Evolutionary conservation across 192 early-diverging fungal genomes (phyloP), one percentile per base, ranked within the genome.

Genomic region (Podila horticola): DNA sequence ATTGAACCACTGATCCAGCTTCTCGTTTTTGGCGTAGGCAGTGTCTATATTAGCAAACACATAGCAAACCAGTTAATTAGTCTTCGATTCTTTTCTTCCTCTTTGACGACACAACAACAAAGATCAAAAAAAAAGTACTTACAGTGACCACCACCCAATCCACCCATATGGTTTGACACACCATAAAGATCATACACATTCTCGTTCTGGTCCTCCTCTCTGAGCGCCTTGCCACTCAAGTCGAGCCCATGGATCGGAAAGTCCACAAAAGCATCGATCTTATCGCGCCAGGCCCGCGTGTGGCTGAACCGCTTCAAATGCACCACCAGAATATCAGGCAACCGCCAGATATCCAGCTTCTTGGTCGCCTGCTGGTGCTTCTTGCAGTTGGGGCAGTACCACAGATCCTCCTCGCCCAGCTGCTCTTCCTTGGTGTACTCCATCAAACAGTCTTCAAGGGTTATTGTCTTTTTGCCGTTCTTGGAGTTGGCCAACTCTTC

Each of bases 221-320:
- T 81, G 12, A 81, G 71, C 4, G 62, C 63, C 57, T 73, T 81
- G 66, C 61, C 67, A 57, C 60, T 75, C 77, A 95, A 77, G 69
- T 91, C 86, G 52, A 94, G 68, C 28, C 85, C 79, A 26, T 84
- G 76, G 30, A 96, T 85, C 4, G 97, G 97, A 68, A 96, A 96
- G 61, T 93, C 85, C 1, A 98, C 95, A 58, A 90, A 72, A 1
- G 93, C 94, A 59, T 97, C 96, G 36, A 99, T 74, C 72, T 98
- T 98, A 75, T 97, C 92, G 30, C 93, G 88, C 82, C 98, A 98
- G 11, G 96, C 95, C 1, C 97, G 96, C 55, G 94, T 85, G 55
- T 89, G 95, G 22, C 92, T 97, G 67, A 98, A 99, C 64, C 97
- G 90, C 82, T 99, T 99, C 65, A 99, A 71, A 74, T 98, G 96